phyloP scores from a whole-genome alignment of 352 stramenopile genomes.

The Globisporangium heterothallicum region DNA sequence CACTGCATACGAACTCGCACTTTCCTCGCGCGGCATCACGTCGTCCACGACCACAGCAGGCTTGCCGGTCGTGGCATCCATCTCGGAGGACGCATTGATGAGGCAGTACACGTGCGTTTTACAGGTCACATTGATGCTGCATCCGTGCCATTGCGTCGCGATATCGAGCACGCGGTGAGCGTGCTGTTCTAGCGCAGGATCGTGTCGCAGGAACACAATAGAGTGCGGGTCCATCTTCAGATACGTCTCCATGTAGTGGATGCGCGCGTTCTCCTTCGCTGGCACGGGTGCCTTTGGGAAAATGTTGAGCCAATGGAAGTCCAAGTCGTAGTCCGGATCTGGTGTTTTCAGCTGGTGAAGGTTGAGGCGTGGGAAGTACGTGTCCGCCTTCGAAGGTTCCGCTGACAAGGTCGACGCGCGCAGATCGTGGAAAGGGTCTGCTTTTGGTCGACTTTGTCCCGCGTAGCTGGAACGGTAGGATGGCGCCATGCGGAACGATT shows the following conservation, averaged over 20 bases:
- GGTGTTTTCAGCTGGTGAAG: constrained; percentile 58
- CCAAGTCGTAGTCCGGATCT: constrained; percentile 54
- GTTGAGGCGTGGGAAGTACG: constrained; percentile 11
- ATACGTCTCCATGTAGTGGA: constrained; percentile 44
- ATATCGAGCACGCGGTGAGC: constrained; percentile 45
- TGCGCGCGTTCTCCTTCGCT: constrained; percentile 28
- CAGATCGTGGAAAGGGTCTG: constrained; percentile 1
- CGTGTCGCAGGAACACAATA: constrained; percentile 55
- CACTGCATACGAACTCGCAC: constrained; percentile 60
- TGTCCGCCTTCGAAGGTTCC: neutral
- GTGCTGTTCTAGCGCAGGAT: constrained; percentile 41
- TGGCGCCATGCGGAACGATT: constrained; percentile 16
- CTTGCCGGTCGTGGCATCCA: constrained; percentile 22
- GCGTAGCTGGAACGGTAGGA: constrained; percentile 12
- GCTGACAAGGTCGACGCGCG: constrained; percentile 2
- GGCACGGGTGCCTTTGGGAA: constrained; percentile 70
- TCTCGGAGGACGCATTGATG: constrained; percentile 35
- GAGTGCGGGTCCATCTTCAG: constrained; percentile 58
- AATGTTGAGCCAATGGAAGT: constrained; percentile 77
- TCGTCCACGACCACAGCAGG: constrained; percentile 49
- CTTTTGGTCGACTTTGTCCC: neutral
- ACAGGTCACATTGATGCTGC: constrained; percentile 60
- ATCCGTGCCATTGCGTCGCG: constrained; percentile 59
- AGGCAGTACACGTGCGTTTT: constrained; percentile 64
- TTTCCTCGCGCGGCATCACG: constrained; percentile 54